Evolutionary conservation across 2,329 filamentous ascomycete species (phyloP), one percentile per base, ranked within the genome.

Genomic region (Botrytis medusae): DNA sequence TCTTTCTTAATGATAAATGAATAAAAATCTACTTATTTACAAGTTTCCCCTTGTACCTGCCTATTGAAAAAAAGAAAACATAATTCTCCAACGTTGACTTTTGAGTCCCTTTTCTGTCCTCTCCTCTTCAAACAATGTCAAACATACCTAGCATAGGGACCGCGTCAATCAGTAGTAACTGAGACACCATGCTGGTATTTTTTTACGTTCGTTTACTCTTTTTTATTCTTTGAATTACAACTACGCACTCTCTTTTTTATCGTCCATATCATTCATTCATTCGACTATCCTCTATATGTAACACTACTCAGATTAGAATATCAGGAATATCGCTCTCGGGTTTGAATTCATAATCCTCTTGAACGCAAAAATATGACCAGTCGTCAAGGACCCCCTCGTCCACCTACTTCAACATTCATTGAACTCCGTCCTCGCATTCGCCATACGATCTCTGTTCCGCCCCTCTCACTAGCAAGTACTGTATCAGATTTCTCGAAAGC

Each of bases 1-100:
- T 67, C 61, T 54, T 72, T 57, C 69, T 64, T 72, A 72, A 72
- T 37, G 69, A 72, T 40, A 57, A 72, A 72, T 72, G 69, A 72
- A 72, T 57, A 67, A 65, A 67, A 72, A 42, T 51, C 10, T 67
- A 44, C 34, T 12, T 68, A 42, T 72, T 68, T 57, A 51, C 2
- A 32, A 42, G 9, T 48, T 64, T 37, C 32, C 16, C 14, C 18
- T 64, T 44, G 40, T 29, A 22, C 32, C n/a, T 71, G 29, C 59
- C 44, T 29, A 18, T 20, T 12, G 22, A 37, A 34, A 42, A 46
- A 29, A n/a, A 10, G 16, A 16, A 25, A n/a, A 34, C 18, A 25
- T 59, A 5, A 71, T 34, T 29, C 37, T n/a, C 34, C 37, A 34
- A 51, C n/a, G 7, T 63, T 18, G 25, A 64, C 12, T 4, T 40